Evolutionary conservation across 768 basidiomycete genomes (phyloP), one percentile per base, ranked within the genome.

Genomic region (Mycena floridula): DNA sequence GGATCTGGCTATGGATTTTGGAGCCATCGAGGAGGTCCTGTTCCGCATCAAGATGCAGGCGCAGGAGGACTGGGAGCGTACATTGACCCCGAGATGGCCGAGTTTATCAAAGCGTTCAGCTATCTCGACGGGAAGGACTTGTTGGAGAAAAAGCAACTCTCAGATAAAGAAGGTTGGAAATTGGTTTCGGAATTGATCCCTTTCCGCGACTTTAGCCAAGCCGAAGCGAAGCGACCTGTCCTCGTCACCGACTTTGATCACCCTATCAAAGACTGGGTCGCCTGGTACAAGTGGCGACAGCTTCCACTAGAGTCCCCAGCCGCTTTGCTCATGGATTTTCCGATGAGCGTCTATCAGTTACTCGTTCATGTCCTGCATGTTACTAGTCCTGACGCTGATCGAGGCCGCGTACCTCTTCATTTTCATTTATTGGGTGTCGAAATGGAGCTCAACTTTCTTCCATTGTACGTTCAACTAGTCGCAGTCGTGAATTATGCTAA

Each of bases 381-480:
- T 25, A 61, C 57, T 7, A 22, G 44, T 21, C 41, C 51, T 36
- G 49, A 44, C 30, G 46, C 46, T 15, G 51, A 45, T 5, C 22
- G 25, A 11, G 43, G 46, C 18, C 61, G 65, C 28, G 55, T 64
- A 21, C 44, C 50, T 7, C 58, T 73, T 22, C 40, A 53, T 27
- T 32, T 71, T 5, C 68, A 73, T 32, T 62, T 64, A 27, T 49
- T 71, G 9, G 68, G 70, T 1, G 61, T 63, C 8, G 72, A 69
- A 52, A 62, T 62, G 11, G 69, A 73, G 48, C 62, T 72, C 28
- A 69, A 70, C 42, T 70, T 62, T 58, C 54, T 71, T 24, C 72
- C 70, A 24, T 35, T 69, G 72, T 72, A 40, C 23, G 69, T 63
- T 18, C 25, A 7, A 27, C 9, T 2, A 25, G 35, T 28, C 18